Evolutionary conservation across 306 rosid genomes (phyloP).

Genomic region (Lupinus albus): DNA sequence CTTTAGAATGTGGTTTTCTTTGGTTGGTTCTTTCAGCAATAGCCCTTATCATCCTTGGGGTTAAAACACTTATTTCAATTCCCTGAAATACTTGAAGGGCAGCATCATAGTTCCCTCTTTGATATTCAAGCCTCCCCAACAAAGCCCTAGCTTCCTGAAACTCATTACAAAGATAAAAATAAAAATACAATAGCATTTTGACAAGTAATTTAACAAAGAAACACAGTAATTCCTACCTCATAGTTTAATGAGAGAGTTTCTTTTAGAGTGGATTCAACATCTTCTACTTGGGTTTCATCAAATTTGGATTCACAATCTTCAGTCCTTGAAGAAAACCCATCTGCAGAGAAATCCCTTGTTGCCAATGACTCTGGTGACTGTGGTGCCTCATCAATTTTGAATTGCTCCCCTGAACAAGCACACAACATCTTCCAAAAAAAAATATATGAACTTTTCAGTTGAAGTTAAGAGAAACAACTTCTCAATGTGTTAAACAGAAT

Average conservation of each 20-base stretch:
- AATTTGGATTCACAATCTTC: conserved; percentile 85
- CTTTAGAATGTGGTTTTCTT: conserved; percentile 59
- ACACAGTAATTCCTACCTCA: conserved; percentile 57
- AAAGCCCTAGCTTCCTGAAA: conserved; percentile 92
- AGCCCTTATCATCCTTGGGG: conserved; percentile 76
- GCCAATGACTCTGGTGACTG: conserved; percentile 93
- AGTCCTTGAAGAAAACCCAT: conserved; percentile 86
- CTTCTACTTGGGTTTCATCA: conserved; percentile 83
- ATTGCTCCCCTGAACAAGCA: conserved; percentile 95
- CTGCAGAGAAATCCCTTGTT: conserved; percentile 93
- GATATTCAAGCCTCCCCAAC: conserved; percentile 95
- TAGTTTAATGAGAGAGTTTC: conserved; percentile 91
- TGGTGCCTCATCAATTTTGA: conserved; percentile 92
- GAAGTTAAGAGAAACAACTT: conserved; percentile 41
- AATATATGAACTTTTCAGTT: conserved; percentile 36
- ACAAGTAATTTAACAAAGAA: conserved; percentile 7
- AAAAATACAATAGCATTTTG: conserved; percentile 1
- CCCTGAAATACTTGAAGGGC: conserved; percentile 95
- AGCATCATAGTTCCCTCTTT: conserved; percentile 84
- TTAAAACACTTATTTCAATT: conserved; percentile 64
- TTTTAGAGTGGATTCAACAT: conserved; percentile 86
- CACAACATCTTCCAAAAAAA: conserved; percentile 75
- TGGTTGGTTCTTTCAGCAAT: conserved; percentile 65
- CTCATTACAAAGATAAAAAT: conserved; percentile 8
- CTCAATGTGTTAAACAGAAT: conserved; percentile 7